Evolutionary conservation across 1,284 basidiomycete species (phyloP).

Genomic region (Anthracocystis setariae): DNA sequence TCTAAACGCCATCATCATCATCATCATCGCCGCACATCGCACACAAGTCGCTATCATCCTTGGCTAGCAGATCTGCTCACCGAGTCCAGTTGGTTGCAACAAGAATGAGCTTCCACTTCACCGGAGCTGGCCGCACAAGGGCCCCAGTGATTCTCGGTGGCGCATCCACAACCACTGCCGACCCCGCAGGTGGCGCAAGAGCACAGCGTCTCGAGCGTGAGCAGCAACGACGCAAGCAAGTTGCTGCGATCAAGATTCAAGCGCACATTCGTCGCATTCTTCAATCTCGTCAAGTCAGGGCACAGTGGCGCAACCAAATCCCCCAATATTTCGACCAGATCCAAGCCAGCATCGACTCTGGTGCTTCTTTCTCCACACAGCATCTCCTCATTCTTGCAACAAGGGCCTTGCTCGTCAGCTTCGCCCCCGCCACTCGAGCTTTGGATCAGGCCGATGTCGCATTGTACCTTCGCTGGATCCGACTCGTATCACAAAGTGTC

Average conservation of each 20-base stretch:
- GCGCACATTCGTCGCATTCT: constrained; percentile 33
- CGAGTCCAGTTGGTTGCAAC: no score
- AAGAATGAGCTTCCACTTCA: constrained; percentile 53
- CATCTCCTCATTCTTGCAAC: constrained; percentile 25
- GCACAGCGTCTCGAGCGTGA: constrained; percentile 39
- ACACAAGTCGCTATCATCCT: neutral
- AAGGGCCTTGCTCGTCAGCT: constrained; percentile 21
- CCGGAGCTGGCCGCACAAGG: constrained; percentile 35
- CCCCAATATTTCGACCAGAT: constrained; percentile 12
- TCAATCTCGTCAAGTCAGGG: constrained; percentile 16
- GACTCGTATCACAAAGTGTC: constrained; percentile 17
- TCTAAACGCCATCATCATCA: no score
- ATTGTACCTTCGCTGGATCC: constrained; percentile 24
- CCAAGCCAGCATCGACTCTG: neutral
- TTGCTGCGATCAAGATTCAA: constrained; percentile 28
- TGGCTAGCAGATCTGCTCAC: no score
- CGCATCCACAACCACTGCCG: constrained; percentile 23
- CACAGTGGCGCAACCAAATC: constrained; percentile 14
- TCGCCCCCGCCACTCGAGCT: constrained; percentile 19
- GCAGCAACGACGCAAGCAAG: constrained; percentile 28
- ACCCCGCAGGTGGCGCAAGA: constrained; percentile 41
- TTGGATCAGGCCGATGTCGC: constrained; percentile 14
- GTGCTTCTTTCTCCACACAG: neutral
- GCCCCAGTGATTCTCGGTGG: constrained; percentile 46
- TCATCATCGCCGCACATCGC: no score